phyloP scores from a whole-genome alignment of 2,329 filamentous ascomycete genomes.

The Curvularia verruculosa region DNA sequence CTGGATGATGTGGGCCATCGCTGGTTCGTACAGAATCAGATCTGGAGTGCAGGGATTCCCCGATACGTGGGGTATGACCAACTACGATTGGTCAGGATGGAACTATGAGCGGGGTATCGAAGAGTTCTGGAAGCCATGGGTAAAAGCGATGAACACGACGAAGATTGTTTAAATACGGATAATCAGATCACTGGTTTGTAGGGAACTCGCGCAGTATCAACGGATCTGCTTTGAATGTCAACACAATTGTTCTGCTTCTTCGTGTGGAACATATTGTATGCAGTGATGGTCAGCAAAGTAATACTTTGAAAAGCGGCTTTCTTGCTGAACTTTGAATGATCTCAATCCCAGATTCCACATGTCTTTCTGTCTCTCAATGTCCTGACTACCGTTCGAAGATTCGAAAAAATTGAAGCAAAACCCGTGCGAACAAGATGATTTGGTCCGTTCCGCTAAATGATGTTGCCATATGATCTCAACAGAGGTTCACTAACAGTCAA shows the following conservation, averaged over 20 bases:
- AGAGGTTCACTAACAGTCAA: neutral
- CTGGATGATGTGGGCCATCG: slow-evolving; percentile 59
- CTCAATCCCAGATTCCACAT: neutral
- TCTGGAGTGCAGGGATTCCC: slow-evolving; percentile 54
- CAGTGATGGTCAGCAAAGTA: neutral
- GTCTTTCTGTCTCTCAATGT: neutral
- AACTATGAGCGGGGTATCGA: slow-evolving; percentile 55
- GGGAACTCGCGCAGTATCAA: neutral
- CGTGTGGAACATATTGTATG: neutral
- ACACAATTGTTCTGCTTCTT: neutral
- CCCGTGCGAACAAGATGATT: neutral
- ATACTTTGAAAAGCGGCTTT: neutral
- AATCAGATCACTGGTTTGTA: no score
- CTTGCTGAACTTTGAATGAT: neutral
- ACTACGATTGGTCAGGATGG: slow-evolving; percentile 57
- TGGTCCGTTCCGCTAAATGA: neutral
- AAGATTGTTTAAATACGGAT: slow-evolving; percentile 12
- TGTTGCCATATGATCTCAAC: neutral
- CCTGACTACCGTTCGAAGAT: neutral
- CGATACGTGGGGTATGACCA: slow-evolving; percentile 59
- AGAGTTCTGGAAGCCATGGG: slow-evolving; percentile 60
- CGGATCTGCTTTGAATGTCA: neutral
- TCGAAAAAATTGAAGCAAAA: neutral
- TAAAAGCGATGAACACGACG: slow-evolving; percentile 49
- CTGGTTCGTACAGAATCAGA: slow-evolving; percentile 56